Base-by-base conservation (phyloP, 805 yeast genomes). In the Naumovozyma dairenensis region DNA sequence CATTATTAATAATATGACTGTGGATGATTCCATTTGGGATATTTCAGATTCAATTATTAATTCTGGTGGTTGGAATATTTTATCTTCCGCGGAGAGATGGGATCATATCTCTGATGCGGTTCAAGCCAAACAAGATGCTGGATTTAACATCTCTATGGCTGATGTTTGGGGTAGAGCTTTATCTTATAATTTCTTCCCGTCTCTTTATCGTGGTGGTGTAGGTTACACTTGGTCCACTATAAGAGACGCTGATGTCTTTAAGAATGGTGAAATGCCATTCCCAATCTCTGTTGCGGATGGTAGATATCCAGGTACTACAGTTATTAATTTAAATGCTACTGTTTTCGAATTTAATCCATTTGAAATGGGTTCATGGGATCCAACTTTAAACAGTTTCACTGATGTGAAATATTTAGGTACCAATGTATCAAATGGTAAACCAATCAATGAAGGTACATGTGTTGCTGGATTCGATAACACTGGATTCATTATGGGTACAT, bases 351-450 rank as follows among this genome's bases (percentile, higher is more conserved):
- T 73, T 44, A 69, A 67, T 32, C 87, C 93, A 10, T 77, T 63
- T 46, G 82, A 79, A 51, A 59, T 85, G 49, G 96, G 96, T 10
- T 77, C 93, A 4, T 85, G 94, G 94, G 96, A 86, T 51, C 80
- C 84, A 10, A 63, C 79, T 1, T 58, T 82, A 35, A 64, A 69
- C 35, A 61, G 79, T 3, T 85, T 86, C 56, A 65, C 77, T 9
- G 77, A 80, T 39, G 58, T 74, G 29, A 69, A 74, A 55, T 84
- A 80, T 51, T 55, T 82, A 31, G 95, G 95, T 7, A 67, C 93
- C 1, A 56, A 67, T 16, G 68, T 80, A 22, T 48, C 65, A 17
- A 65, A 74, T 39, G 95, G 95, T 26, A 42, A 51, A 15, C 77
- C 84, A 7, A 47, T 49, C 4, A 46, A 53, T 13, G 56, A 57